A percentile compares a stretch with the other conserved stretches of the same genome.
Conservation (phyloP, 768 basidiomycete genomes). For the Pleurotus sapidus region DNA sequence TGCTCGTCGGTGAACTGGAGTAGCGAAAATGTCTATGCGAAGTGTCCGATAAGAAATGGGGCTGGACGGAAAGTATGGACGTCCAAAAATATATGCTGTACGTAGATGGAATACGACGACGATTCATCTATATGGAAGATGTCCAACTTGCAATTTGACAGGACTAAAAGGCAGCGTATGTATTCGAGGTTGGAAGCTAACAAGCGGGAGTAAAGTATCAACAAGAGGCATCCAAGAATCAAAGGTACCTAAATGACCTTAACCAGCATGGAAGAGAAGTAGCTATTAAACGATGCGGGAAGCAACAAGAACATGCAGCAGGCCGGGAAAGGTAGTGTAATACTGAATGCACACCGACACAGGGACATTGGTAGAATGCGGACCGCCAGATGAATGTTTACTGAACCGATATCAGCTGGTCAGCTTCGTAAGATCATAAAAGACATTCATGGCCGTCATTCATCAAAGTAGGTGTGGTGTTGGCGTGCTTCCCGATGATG, state of each 20-base stretch:
- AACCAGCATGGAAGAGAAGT: neutral
- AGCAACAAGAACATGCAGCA: slow-evolving; percentile 9
- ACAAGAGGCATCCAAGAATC: neutral
- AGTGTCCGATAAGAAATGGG: too few species aligned
- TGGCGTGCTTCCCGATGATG: neutral
- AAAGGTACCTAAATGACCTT: slow-evolving; percentile 4
- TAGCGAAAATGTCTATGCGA: too few species aligned
- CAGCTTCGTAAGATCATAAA: neutral
- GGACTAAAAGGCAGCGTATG: slow-evolving; percentile 1
- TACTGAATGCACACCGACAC: neutral
- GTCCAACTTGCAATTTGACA: neutral
- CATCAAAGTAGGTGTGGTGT: neutral
- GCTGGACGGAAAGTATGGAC: too few species aligned
- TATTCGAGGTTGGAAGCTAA: slow-evolving; percentile 12
- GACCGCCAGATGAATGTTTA: slow-evolving; percentile 6
- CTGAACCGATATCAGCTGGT: neutral
- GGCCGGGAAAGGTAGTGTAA: slow-evolving; percentile 7
- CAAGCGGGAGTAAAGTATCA: neutral
- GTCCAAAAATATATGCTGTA: too few species aligned
- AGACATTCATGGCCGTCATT: slow-evolving; percentile 1
- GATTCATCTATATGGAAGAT: neutral
- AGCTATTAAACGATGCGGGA: neutral
- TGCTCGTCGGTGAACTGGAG: too few species aligned
- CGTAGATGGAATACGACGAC: too few species aligned
- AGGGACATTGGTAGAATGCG: neutral